Evolutionary conservation across 345 rosid species (phyloP).

Genomic region (Lepidium aucheri): DNA sequence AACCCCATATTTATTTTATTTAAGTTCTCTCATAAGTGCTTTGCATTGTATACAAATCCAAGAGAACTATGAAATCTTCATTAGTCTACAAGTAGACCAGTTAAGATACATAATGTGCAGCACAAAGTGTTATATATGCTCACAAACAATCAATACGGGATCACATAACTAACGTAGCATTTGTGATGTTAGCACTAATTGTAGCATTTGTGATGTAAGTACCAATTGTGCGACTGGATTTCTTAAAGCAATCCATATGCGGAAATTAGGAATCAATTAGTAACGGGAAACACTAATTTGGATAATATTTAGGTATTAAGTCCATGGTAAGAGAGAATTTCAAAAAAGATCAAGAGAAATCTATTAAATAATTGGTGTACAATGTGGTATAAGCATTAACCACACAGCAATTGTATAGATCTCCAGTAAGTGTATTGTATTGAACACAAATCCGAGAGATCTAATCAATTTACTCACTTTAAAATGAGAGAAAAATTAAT

Average conservation of each 20-base stretch:
- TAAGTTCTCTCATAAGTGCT: not conserved
- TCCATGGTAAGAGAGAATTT: not conserved
- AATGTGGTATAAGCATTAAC: not conserved
- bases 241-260: not conserved
- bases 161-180: not conserved
- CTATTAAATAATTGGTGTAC: not conserved
- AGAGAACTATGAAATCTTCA: not conserved
- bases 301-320: not conserved
- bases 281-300: not conserved
- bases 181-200: no score
- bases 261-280: no score
- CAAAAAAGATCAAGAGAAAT: not conserved
- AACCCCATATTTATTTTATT: not conserved
- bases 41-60: constrained; percentile 3
- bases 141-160: not conserved
- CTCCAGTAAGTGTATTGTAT: not conserved
- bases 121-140: not conserved
- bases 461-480: not conserved
- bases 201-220: not conserved
- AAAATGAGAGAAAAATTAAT: not conserved
- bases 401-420: no score
- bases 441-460: constrained; percentile 18
- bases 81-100: not conserved
- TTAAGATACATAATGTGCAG: not conserved
- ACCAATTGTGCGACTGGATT: not conserved